Evolutionary conservation across 805 yeast genomes (phyloP).

Genomic region (Candida wancherniae): DNA sequence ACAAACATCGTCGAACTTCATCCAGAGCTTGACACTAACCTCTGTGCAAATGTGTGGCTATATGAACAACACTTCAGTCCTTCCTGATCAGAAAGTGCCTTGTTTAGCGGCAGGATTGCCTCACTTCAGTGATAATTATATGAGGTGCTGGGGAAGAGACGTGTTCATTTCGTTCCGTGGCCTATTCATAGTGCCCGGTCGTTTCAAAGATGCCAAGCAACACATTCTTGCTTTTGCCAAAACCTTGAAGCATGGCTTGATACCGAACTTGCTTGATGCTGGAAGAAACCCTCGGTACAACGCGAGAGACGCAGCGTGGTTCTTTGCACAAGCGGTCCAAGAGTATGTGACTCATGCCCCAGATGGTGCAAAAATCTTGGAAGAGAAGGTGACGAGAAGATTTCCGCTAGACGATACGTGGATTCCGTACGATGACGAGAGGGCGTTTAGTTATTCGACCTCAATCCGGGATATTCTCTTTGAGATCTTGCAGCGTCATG

Average conservation of each 20-base stretch:
- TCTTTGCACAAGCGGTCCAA: constrained; percentile 82
- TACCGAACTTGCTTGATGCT: constrained; percentile 88
- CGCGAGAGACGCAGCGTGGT: constrained; percentile 98
- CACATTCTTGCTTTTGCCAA: constrained; percentile 87
- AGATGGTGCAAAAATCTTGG: constrained; percentile 58
- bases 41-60: constrained; percentile 83
- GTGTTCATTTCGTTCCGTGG: constrained; percentile 88
- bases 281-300: constrained; percentile 92
- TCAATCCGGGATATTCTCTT: constrained; percentile 72
- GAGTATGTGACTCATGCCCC: constrained; percentile 71
- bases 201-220: constrained; percentile 70
- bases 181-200: constrained; percentile 66
- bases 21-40: constrained; percentile 72
- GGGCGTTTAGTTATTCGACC: constrained; percentile 69
- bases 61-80: constrained; percentile 69
- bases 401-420: constrained; percentile 86
- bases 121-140: constrained; percentile 82
- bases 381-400: constrained; percentile 72
- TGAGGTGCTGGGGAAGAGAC: constrained; percentile 99
- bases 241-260: constrained; percentile 90
- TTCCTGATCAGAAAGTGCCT: constrained; percentile 58
- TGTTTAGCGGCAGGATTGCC: constrained; percentile 96
- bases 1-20: constrained; percentile 62
- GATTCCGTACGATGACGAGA: constrained; percentile 60
- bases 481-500: constrained; percentile 85